A percentile compares a stretch with the other conserved stretches of the same genome.
Conservation (phyloP, 2,329 filamentous ascomycete species). For the Macrophomina phaseolina region DNA sequence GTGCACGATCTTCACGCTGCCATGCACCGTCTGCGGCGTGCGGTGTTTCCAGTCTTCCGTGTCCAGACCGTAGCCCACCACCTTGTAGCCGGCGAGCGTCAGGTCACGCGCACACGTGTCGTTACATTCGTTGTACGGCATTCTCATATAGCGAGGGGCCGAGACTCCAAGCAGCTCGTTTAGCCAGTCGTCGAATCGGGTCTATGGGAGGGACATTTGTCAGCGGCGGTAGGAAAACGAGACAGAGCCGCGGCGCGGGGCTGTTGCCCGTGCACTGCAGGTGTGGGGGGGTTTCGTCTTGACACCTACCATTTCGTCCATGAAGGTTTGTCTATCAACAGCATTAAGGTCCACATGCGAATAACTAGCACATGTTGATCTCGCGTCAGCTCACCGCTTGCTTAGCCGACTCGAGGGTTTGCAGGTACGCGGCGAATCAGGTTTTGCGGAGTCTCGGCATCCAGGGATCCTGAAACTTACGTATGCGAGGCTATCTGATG, state of each 20-base stretch:
- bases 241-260: not conserved
- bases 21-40: not conserved
- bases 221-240: not conserved
- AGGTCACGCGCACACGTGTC: not conserved
- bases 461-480: not conserved
- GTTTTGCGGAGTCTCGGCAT: not conserved
- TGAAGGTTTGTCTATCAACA: not conserved
- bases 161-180: not conserved
- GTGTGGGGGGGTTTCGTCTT: not conserved
- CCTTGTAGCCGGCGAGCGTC: not conserved
- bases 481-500: constrained; percentile 14
- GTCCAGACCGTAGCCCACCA: not conserved
- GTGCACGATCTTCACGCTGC: not conserved
- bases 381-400: not conserved
- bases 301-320: not conserved
- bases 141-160: not conserved
- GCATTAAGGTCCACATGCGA: not conserved
- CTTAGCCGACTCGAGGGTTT: not conserved
- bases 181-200: not conserved
- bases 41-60: constrained; percentile 1
- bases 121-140: constrained; percentile 4
- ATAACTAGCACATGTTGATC: not conserved
- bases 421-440: not conserved
- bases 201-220: not conserved
- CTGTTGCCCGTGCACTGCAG: not conserved